Conservation (phyloP, 1,284 basidiomycete genomes). For the Ustilago esculenta region DNA sequence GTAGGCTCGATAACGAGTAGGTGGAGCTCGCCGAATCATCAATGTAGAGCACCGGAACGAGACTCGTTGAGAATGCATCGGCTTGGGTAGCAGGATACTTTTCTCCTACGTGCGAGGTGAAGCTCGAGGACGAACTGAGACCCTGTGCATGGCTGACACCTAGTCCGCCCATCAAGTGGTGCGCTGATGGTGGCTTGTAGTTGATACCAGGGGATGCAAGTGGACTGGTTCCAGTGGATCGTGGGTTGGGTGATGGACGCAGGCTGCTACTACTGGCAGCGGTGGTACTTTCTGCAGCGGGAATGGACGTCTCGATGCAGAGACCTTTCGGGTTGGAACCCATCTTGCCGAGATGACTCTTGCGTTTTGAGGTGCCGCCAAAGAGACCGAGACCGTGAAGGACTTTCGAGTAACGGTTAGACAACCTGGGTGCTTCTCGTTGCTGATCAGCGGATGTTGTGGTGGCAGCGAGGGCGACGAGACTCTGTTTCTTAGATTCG, state of each 20-base stretch:
- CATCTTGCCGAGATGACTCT: constrained; percentile 2
- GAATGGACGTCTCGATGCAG: constrained; percentile 18
- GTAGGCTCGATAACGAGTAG: constrained; percentile 10
- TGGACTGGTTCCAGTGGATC: constrained; percentile 1
- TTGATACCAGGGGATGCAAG: constrained; percentile 5
- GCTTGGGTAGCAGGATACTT: constrained; percentile 22
- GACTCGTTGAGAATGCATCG: constrained; percentile 24
- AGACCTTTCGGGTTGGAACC: constrained; percentile 12
- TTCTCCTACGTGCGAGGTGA: constrained; percentile 17
- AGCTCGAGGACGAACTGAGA: constrained; percentile 17
- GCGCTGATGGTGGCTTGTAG: constrained; percentile 20
- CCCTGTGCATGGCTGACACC: constrained; percentile 20
- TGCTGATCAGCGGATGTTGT: background rate
- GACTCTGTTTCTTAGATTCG: constrained; percentile 8
- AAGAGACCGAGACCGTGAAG: constrained; percentile 23
- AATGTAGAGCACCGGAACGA: constrained; percentile 34
- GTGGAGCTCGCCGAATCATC: constrained; percentile 22
- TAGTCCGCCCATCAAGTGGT: constrained; percentile 16
- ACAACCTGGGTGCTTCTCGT: background rate
- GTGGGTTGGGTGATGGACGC: background rate
- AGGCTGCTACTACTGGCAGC: background rate
- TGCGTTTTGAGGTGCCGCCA: constrained; percentile 19
- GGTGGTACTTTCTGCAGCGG: background rate
- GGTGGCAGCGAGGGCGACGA: constrained; percentile 2
- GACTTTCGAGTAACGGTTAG: constrained; percentile 29